Conservation (phyloP, 2,329 filamentous ascomycete genomes). For the Ophiocordyceps unilateralis region DNA sequence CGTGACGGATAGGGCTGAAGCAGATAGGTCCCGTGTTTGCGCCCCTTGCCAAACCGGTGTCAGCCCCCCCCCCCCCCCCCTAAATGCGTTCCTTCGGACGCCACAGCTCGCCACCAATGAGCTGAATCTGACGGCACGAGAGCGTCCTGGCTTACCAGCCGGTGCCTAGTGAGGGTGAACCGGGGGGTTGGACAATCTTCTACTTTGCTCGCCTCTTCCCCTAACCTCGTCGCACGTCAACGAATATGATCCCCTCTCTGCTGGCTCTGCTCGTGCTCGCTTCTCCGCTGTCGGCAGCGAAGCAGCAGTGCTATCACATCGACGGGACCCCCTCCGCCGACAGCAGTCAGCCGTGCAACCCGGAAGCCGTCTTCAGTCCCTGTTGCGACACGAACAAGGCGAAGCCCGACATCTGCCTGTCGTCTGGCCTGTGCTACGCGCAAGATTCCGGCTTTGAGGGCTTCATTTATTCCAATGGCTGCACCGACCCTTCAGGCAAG, state of each 20-base stretch:
- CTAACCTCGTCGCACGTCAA: neutral
- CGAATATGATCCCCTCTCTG: neutral
- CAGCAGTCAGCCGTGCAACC: conserved; percentile 4
- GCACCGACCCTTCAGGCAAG: conserved; percentile 6
- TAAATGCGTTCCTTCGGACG: no score
- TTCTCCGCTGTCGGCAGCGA: neutral
- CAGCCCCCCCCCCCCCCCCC: no score
- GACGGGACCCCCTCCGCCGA: conserved; percentile 2
- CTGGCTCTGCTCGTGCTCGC: neutral
- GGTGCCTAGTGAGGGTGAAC: no score
- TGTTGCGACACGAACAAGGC: conserved; percentile 7
- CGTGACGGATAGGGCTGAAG: no score
- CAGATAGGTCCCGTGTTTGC: no score
- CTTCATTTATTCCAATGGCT: conserved; percentile 7
- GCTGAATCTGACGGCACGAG: no score
- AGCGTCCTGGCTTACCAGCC: no score
- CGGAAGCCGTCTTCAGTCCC: conserved; percentile 5
- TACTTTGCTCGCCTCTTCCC: neutral
- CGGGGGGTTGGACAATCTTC: no score
- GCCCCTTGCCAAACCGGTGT: no score
- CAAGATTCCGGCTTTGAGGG: conserved; percentile 4
- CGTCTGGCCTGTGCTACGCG: conserved; percentile 7
- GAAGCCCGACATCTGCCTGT: conserved; percentile 7
- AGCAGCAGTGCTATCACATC: conserved; percentile 26
- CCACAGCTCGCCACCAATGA: no score